Evolutionary conservation across 768 basidiomycete genomes (phyloP).

Genomic region (Trametes sanguinea): DNA sequence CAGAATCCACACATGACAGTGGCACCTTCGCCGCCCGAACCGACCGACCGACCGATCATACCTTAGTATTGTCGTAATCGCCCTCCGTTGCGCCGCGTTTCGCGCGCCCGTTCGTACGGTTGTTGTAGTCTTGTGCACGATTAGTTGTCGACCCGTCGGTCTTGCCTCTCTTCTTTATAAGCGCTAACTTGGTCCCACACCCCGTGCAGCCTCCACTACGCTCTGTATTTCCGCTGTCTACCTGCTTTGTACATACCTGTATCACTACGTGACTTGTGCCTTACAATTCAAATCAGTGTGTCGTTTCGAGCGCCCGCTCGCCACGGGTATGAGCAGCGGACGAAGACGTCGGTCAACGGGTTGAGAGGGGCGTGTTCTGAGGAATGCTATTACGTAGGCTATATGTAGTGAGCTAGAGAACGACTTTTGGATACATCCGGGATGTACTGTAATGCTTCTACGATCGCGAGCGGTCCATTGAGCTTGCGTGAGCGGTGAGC

Average conservation of each 20-base stretch:
- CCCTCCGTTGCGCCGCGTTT: conserved; percentile 6
- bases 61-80: conserved; percentile 24
- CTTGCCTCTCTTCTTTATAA: neutral
- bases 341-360: too few species aligned
- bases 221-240: conserved; percentile 23
- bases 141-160: conserved; percentile 13
- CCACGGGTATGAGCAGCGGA: too few species aligned
- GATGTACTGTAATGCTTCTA: too few species aligned
- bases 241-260: conserved; percentile 25
- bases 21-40: neutral
- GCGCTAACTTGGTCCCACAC: conserved; percentile 7
- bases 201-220: conserved; percentile 3
- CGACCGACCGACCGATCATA: conserved; percentile 15
- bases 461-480: too few species aligned
- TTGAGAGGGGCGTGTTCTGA: too few species aligned
- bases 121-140: conserved; percentile 23
- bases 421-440: conserved; percentile 16
- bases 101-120: neutral
- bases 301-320: neutral
- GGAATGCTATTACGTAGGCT: conserved; percentile 2
- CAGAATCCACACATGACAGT: conserved; percentile 12
- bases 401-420: conserved; percentile 1
- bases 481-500: too few species aligned
- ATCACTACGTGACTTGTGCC: conserved; percentile 11
- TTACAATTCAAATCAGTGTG: conserved; percentile 5